Percentiles rank a stretch among this genome's conserved stretches.
Conservation (phyloP, 192 early-diverging fungal species). For the Rhizophagus prolifer region DNA sequence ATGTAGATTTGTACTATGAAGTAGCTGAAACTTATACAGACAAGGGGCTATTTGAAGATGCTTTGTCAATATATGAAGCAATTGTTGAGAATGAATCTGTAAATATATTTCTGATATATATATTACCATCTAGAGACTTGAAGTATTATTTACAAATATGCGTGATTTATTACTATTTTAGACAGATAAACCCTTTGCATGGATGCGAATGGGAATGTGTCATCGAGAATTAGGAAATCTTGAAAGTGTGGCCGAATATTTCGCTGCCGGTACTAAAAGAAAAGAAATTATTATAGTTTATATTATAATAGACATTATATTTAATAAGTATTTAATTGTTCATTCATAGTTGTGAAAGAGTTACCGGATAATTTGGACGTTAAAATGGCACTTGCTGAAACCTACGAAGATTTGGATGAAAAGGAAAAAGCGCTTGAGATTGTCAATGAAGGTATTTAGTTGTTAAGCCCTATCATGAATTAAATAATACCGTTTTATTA, state of each 20-base stretch:
- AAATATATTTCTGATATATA: constrained; percentile 31
- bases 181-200: constrained; percentile 26
- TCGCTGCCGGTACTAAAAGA: constrained; percentile 44
- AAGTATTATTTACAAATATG: no score
- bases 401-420: constrained; percentile 72
- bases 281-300: not conserved
- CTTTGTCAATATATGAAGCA: constrained; percentile 57
- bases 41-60: constrained; percentile 59
- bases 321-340: not conserved
- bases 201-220: constrained; percentile 59
- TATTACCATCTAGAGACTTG: not conserved
- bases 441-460: constrained; percentile 45
- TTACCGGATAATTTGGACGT: constrained; percentile 65
- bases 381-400: constrained; percentile 65
- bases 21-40: constrained; percentile 73
- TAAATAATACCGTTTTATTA: not conserved
- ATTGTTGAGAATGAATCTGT: constrained; percentile 49
- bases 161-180: not conserved
- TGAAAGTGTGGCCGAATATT: constrained; percentile 60
- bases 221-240: constrained; percentile 63
- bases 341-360: constrained; percentile 49
- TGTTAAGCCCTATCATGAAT: not conserved
- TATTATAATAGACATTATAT: not conserved
- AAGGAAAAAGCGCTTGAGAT: constrained; percentile 50
- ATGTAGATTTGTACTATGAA: constrained; percentile 71